Base-by-base conservation (phyloP, 176 grass and related monocot genomes). In the Lolium perenne region DNA sequence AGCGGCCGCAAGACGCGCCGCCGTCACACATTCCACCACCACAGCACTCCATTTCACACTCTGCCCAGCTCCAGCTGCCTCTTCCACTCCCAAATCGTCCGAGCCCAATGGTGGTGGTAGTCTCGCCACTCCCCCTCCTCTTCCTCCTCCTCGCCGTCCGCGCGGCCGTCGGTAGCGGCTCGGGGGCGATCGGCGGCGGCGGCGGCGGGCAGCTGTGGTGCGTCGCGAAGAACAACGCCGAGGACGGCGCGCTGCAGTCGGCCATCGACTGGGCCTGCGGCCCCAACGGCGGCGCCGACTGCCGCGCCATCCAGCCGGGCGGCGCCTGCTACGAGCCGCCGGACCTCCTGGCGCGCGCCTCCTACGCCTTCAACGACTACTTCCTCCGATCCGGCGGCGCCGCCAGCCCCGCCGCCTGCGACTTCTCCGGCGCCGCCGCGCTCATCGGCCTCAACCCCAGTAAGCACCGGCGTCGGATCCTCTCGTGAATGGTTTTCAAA, bases 321-420 rank as follows among this genome's bases (percentile, higher is more conserved):
- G 93, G 91, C 72, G 65, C 72, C 51, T 89, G 93, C 86, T 92
- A 53, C 88, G 73, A 95, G n/a, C 93, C 91, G 15, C 63, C 74
- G 3, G 88, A 93, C 88, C 85, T 92, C 77, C 91, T 91, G 69
- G 87, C 68, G 8, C 91, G 77, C 72, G 88, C 88, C 71, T 95
- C 91, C 81, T 95, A 86, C 88, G 86, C 91, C 72, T 93, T 95
- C 88, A 95, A 95, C 84, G 84, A 89, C 81, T 95, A 91, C 91
- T 93, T 89, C 88, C 56, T 91, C 80, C 93, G 88, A 60, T 40
- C 86, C 43, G 88, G 83, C 46, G 80, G 84, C 43, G 61, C 91
- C 77, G 83, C 83, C 40, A 72, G 40, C 43, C 85, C 81, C 77
- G 82, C 88, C 66, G 83, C 91, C 77, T 92, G 86, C 86, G 63